These are phyloP conservation scores for Umbellularia californica DNA, from an alignment of 164 flowering plant species.

Conservation along the genomic window DNA sequence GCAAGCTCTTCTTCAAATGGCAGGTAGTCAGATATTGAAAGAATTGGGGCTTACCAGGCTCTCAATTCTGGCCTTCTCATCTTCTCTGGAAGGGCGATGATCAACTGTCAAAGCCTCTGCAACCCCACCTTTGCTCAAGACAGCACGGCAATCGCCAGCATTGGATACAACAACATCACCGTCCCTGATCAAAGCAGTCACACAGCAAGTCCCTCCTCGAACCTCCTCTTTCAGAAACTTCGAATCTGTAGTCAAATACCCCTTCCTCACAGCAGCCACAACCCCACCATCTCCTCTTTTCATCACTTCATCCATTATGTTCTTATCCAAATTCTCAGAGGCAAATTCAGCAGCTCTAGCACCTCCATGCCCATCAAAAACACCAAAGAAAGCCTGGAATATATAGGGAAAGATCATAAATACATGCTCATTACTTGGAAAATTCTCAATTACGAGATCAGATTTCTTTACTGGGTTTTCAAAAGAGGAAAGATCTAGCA, in stretches of 20 bases:
- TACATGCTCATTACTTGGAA: neutral
- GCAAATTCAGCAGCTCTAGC: slow-evolving; percentile 77
- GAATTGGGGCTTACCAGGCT: slow-evolving; percentile 36
- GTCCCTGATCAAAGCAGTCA: slow-evolving; percentile 62
- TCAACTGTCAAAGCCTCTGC: slow-evolving; percentile 83
- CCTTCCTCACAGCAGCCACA: slow-evolving; percentile 48
- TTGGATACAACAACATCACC: slow-evolving; percentile 65
- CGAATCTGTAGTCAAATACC: slow-evolving; percentile 55
- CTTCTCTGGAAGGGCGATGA: slow-evolving; percentile 65
- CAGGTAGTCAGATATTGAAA: neutral
- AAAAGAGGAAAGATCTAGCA: no score
- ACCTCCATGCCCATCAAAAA: slow-evolving; percentile 96
- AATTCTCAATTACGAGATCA: no score
- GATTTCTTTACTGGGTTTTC: no score
- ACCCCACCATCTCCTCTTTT: slow-evolving; percentile 26
- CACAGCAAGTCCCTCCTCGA: slow-evolving; percentile 70
- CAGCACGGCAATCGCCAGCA: slow-evolving; percentile 92
- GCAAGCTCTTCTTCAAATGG: neutral
- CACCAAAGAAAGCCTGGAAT: slow-evolving; percentile 73
- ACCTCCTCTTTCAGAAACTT: slow-evolving; percentile 49
- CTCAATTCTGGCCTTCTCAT: slow-evolving; percentile 60
- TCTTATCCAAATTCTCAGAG: slow-evolving; percentile 62
- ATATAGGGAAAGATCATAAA: neutral
- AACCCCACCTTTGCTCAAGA: slow-evolving; percentile 61
- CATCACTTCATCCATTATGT: slow-evolving; percentile 47